These are phyloP conservation scores for Lichina pygmaea DNA, from an alignment of 495 filamentous ascomycete species.

Conservation along the genomic window DNA sequence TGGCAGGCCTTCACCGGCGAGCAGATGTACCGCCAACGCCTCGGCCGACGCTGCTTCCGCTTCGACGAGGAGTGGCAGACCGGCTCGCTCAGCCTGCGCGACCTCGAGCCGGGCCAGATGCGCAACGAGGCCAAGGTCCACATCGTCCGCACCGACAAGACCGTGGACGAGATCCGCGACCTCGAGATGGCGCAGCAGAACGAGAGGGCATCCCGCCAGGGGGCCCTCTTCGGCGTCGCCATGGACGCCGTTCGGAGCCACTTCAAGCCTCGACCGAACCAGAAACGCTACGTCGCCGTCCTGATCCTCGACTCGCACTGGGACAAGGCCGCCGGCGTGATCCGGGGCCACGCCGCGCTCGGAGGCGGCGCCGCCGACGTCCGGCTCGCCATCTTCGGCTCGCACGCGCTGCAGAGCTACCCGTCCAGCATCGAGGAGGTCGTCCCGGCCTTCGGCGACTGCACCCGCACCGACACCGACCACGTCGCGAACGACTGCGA, in stretches of 20 bases:
- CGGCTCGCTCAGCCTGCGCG: constrained; percentile 44
- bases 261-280: constrained; percentile 44
- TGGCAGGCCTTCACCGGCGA: constrained; percentile 93
- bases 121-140: constrained; percentile 78
- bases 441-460: constrained; percentile 63
- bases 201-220: constrained; percentile 31
- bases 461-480: constrained; percentile 59
- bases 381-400: constrained; percentile 70
- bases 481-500: constrained; percentile 63
- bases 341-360: constrained; percentile 61
- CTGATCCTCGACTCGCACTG: constrained; percentile 68
- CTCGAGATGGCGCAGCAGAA: constrained; percentile 63
- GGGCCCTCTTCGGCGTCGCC: constrained; percentile 49
- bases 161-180: constrained; percentile 55
- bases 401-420: constrained; percentile 69
- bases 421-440: constrained; percentile 66
- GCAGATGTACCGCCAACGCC: constrained; percentile 70
- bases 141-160: constrained; percentile 56
- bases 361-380: constrained; percentile 40
- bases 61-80: constrained; percentile 86
- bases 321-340: constrained; percentile 39
- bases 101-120: constrained; percentile 38
- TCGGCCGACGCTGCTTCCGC: constrained; percentile 61
- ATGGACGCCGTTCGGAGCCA: constrained; percentile 45
- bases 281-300: constrained; percentile 65